Evolutionary conservation across 2,329 filamentous ascomycete genomes (phyloP).

Genomic region (Penicillium sp.): DNA sequence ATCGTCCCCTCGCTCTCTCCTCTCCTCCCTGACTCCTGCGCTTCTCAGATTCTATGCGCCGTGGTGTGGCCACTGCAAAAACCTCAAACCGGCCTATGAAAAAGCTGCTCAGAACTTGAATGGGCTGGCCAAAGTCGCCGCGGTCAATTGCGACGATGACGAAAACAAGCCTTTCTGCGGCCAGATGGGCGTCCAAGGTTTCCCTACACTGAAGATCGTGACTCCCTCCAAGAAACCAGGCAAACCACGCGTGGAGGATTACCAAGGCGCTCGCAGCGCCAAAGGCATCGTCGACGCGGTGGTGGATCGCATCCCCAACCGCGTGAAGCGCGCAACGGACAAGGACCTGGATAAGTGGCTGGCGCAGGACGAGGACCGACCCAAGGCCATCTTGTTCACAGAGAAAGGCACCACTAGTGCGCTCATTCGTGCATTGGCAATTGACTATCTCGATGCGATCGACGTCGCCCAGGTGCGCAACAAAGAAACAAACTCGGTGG

Average conservation of each 20-base stretch:
- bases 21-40: slow-evolving; percentile 11
- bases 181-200: slow-evolving; percentile 83
- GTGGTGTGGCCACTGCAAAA: slow-evolving; percentile 97
- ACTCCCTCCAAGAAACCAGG: slow-evolving; percentile 77
- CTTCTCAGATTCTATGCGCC: slow-evolving; percentile 87
- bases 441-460: slow-evolving; percentile 82
- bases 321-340: slow-evolving; percentile 77
- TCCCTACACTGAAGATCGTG: slow-evolving; percentile 93
- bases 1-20: neutral
- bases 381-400: slow-evolving; percentile 89
- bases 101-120: slow-evolving; percentile 85
- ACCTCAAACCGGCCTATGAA: slow-evolving; percentile 91
- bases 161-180: slow-evolving; percentile 85
- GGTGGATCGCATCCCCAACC: slow-evolving; percentile 83
- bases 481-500: slow-evolving; percentile 70
- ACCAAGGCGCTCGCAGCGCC: slow-evolving; percentile 78
- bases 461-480: slow-evolving; percentile 76
- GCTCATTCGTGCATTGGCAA: slow-evolving; percentile 76
- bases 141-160: slow-evolving; percentile 92
- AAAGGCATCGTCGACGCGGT: slow-evolving; percentile 85
- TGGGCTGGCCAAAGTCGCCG: slow-evolving; percentile 92
- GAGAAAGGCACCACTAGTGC: slow-evolving; percentile 87
- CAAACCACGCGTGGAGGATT: slow-evolving; percentile 82
- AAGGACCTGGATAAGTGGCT: slow-evolving; percentile 76
- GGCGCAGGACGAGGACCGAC: slow-evolving; percentile 60